Base-by-base conservation (phyloP, 352 stramenopile species). In the Aphanomyces invadans region DNA sequence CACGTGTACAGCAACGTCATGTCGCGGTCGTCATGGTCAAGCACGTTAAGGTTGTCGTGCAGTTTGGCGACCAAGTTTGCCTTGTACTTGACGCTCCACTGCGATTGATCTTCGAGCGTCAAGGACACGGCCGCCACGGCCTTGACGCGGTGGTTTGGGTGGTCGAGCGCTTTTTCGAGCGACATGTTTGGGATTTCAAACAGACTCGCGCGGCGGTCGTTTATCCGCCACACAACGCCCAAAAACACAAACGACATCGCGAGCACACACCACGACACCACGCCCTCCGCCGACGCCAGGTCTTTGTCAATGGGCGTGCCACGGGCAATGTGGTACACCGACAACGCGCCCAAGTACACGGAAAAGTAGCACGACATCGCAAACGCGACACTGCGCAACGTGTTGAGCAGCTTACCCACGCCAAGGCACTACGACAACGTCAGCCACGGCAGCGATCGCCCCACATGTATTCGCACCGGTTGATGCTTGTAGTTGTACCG, bases 401-500 rank as follows among this genome's bases (percentile, higher is more conserved):
- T 67, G 46, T 67, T 67, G 3, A 31, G 60, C 12, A 67, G 45
- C n/a, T 44, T 45, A 7, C 60, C 60, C 17, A 67, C 60, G 7
- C 60, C 60, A 11, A 67, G 33, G 33, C 60, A 67, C 60, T 67
- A 44, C 36, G 3, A 38, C 15, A 31, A 31, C 2, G 21, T 52
- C 7, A 51, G 31, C 1, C 2, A 25, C 17, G 45, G 15, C 26
- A n/a, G n/a, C n/a, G 21, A 23, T 49, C 2, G 3, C 11, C 4
- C n/a, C 7, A n/a, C 3, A 3, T 5, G 2, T 28, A 19, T 25
- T 17, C 3, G 4, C 55, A 66, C 59, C 7, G 59, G 59, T 38
- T 66, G 59, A 31, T 56, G 36, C 4, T 19, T 66, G 46, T 56
- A 66, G 42, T 66, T 66, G 46, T 66, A 66, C 9, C n/a, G n/a